Percentiles rank a stretch among this genome's conserved stretches.
Evolutionary conservation across 441 rosid genomes (phyloP).

Genomic region (Daphne laureola): DNA sequence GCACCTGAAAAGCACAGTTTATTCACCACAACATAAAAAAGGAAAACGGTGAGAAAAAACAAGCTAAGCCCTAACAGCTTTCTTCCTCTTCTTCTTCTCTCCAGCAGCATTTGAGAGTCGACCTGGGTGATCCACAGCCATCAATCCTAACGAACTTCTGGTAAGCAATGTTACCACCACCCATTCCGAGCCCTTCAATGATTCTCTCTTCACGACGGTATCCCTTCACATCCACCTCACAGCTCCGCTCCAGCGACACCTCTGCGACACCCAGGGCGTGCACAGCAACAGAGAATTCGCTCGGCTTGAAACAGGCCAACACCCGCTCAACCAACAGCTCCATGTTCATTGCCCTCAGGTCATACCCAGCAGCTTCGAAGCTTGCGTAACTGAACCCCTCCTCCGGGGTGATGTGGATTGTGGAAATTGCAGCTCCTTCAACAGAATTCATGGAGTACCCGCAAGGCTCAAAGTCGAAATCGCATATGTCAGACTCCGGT

Average conservation of each 20-base stretch:
- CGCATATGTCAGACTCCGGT: conserved; percentile 57
- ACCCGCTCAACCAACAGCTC: conserved; percentile 47
- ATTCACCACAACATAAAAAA: neutral
- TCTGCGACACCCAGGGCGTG: conserved; percentile 33
- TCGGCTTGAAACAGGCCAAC: conserved; percentile 54
- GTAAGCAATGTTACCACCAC: conserved; percentile 55
- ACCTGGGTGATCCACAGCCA: conserved; percentile 36
- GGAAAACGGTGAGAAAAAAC: neutral
- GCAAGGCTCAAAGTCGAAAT: conserved; percentile 73
- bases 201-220: conserved; percentile 44
- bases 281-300: conserved; percentile 54
- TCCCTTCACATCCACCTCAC: conserved; percentile 38
- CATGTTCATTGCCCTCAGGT: conserved; percentile 26
- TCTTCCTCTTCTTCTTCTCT: conserved; percentile 47
- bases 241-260: conserved; percentile 18
- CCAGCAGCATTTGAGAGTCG: conserved; percentile 49
- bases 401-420: conserved; percentile 76
- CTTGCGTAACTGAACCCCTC: conserved; percentile 87
- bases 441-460: conserved; percentile 83
- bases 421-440: conserved; percentile 64
- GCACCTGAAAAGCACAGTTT: conserved; percentile 22
- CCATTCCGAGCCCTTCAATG: conserved; percentile 49
- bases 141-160: conserved; percentile 34
- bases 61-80: conserved; percentile 11
- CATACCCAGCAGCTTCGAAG: conserved; percentile 66